Percentiles rank a stretch among this genome's conserved stretches.
phyloP scores from a whole-genome alignment of 164 flowering plant species.

The Vitis amurensis region DNA sequence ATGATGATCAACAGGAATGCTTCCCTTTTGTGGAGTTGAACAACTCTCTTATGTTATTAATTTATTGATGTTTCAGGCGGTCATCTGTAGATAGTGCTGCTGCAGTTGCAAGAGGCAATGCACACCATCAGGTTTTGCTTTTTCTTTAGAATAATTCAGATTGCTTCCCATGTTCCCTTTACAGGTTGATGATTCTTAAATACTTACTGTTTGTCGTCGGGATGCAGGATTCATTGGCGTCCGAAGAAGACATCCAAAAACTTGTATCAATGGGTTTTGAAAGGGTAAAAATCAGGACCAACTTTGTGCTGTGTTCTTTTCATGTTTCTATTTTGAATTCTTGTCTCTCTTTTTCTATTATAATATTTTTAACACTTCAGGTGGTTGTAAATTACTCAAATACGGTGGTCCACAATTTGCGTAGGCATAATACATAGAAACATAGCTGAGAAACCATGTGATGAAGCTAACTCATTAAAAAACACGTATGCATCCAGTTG shows the following conservation, averaged over 20 bases:
- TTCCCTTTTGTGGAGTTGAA: background rate
- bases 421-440: background rate
- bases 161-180: background rate
- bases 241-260: constrained; percentile 63
- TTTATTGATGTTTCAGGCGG: constrained; percentile 36
- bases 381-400: background rate
- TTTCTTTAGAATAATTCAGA: background rate
- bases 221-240: constrained; percentile 48
- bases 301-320: background rate
- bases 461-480: too few species aligned
- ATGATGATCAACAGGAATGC: background rate
- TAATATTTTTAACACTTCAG: background rate
- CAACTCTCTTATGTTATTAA: background rate
- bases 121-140: constrained; percentile 44
- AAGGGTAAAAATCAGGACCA: constrained; percentile 42
- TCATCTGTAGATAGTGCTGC: constrained; percentile 30
- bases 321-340: constrained; percentile 1
- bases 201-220: constrained; percentile 1
- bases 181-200: background rate
- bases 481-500: background rate
- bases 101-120: constrained; percentile 22
- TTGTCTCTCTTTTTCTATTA: background rate
- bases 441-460: constrained; percentile 2
- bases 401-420: background rate
- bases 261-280: constrained; percentile 98